Conservation (phyloP, 2,329 filamentous ascomycete species). For the Drechslerella dactyloides region DNA sequence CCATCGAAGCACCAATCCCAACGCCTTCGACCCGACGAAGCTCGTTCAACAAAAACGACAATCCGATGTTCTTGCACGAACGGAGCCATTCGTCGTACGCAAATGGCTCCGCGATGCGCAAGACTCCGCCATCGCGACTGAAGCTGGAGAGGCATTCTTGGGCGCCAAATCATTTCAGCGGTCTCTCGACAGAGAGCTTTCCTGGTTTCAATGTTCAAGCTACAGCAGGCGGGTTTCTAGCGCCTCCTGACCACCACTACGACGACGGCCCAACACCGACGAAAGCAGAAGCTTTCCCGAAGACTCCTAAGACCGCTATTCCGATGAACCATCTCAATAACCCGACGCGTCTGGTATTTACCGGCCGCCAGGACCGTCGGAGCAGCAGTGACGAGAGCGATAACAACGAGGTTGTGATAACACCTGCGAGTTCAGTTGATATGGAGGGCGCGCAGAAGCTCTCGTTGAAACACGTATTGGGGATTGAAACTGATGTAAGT, state of each 20-base stretch:
- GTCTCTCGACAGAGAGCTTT: slow-evolving; percentile 23
- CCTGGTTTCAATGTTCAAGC: slow-evolving; percentile 5
- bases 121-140: slow-evolving; percentile 43
- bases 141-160: slow-evolving; percentile 47
- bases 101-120: slow-evolving; percentile 39
- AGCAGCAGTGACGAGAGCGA: slow-evolving; percentile 50
- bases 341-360: slow-evolving; percentile 38
- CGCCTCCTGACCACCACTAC: slow-evolving; percentile 43
- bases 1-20: slow-evolving; percentile 30
- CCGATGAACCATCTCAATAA: slow-evolving; percentile 19
- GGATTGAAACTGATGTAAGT: slow-evolving; percentile 49
- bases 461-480: slow-evolving; percentile 45
- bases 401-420: slow-evolving; percentile 43
- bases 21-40: slow-evolving; percentile 42
- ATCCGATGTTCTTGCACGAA: slow-evolving; percentile 36
- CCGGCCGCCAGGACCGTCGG: slow-evolving; percentile 38
- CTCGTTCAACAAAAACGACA: slow-evolving; percentile 45
- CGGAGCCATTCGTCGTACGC: slow-evolving; percentile 38
- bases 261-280: slow-evolving; percentile 49
- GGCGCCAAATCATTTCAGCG: slow-evolving; percentile 45
- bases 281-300: slow-evolving; percentile 46
- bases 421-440: slow-evolving; percentile 49
- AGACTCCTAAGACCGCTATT: slow-evolving; percentile 44
- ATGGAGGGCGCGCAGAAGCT: slow-evolving; percentile 45
- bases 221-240: slow-evolving; percentile 20